phyloP scores from a whole-genome alignment of 1,284 basidiomycete species.

The Leccinum pseudoinsigne region DNA sequence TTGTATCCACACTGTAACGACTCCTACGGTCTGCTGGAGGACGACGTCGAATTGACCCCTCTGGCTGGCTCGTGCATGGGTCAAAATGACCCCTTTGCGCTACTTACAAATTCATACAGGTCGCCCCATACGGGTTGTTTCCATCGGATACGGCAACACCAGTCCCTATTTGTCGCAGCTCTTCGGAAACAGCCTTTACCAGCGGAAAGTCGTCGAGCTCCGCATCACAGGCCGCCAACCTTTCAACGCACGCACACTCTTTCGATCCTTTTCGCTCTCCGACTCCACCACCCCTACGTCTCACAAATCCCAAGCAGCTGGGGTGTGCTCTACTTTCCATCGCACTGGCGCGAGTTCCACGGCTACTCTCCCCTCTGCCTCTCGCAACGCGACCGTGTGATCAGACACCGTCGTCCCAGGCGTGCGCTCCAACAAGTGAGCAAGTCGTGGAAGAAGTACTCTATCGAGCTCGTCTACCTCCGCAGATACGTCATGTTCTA shows the following conservation, averaged over 20 bases:
- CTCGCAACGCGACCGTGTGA: slow-evolving; percentile 43
- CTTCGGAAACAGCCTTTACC: slow-evolving; percentile 82
- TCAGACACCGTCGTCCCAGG: slow-evolving; percentile 60
- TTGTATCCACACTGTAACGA: too few relatives aligned
- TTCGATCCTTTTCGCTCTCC: slow-evolving; percentile 42
- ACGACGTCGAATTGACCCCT: slow-evolving; percentile 81
- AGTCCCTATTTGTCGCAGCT: slow-evolving; percentile 45
- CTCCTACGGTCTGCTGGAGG: slow-evolving; percentile 76
- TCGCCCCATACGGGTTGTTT: slow-evolving; percentile 6
- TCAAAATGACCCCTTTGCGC: slow-evolving; percentile 69
- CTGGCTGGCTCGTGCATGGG: slow-evolving; percentile 77
- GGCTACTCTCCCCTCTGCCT: slow-evolving; percentile 69
- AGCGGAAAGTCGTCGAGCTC: slow-evolving; percentile 78
- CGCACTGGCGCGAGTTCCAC: slow-evolving; percentile 85
- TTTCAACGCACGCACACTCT: slow-evolving; percentile 64
- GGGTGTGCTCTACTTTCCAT: slow-evolving; percentile 88
- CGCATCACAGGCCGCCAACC: slow-evolving; percentile 62
- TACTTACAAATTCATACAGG: slow-evolving; percentile 43
- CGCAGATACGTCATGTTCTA: slow-evolving; percentile 85
- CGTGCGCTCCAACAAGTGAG: slow-evolving; percentile 77
- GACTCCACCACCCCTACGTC: slow-evolving; percentile 63
- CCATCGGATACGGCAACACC: slow-evolving; percentile 53
- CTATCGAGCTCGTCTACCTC: slow-evolving; percentile 80
- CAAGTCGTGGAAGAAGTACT: slow-evolving; percentile 83
- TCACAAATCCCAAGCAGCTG: slow-evolving; percentile 86